Base-by-base conservation (phyloP, 2,329 filamentous ascomycete species). In the Trichoderma guizhouense region DNA sequence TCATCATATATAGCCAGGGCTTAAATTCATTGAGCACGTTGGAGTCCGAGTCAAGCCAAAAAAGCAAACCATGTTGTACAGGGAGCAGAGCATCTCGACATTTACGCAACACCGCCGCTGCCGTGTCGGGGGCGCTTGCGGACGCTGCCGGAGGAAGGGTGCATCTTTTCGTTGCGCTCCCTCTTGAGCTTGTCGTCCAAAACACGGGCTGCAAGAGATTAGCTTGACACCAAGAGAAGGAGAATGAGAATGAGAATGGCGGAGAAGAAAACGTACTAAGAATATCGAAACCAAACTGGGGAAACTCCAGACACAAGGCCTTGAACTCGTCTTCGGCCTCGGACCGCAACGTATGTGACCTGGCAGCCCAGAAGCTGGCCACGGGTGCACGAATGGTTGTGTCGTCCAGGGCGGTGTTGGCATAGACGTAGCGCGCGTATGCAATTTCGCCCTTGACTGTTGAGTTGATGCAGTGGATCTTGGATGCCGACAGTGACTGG, bases 281-380 rank as follows among this genome's bases (percentile, higher is more conserved):
- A 71, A 98, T 93, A 81, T 98, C 95, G 84, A 95, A 98, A 78
- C 92, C 92, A 79, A 98, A 98, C 79, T 97, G 92, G 21, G 95
- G 95, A 79, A 91, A 94, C 83, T 97, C 93, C 80, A 97, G 84
- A 83, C 95, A 97, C 82, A 97, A 89, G 60, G 87, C 82, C 80
- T 91, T 90, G 88, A 97, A 97, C 82, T 97, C 93, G 7, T 89
- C 87, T 82, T 97, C 93, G 47, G 94, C 93, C 82, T 97, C 93
- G 81, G 95, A 88, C 21, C 95, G 91, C 74, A 97, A 84, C 14
- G 93, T 91, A 83, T 96, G 94, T 72, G 89, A 91, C 73, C 93
- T 87, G 61, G 89, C 91, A 7, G 94, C 94, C 94, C 94, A 97
- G 85, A 97, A 97, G 69, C 91, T 92, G n/a, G 93, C 94, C 65